phyloP scores from a whole-genome alignment of 2,329 filamentous ascomycete genomes.

The Orbilia quercus region DNA sequence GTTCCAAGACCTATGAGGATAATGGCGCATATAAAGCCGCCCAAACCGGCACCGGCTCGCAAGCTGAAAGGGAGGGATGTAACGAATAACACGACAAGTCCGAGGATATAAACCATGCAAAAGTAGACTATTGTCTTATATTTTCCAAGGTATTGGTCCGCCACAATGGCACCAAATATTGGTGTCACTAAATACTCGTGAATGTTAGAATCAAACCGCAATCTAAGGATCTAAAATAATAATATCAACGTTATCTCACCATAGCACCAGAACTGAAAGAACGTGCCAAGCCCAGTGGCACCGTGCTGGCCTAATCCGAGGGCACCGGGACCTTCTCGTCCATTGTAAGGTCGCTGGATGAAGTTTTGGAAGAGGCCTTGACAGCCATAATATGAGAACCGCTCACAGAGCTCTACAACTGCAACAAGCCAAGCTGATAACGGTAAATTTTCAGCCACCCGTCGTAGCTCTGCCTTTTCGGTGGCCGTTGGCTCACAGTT shows the following conservation, averaged over 20 bases:
- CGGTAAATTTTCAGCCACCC: slow-evolving; percentile 69
- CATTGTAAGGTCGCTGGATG: slow-evolving; percentile 59
- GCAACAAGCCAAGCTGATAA: slow-evolving; percentile 70
- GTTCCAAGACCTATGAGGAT: slow-evolving; percentile 75
- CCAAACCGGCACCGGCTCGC: slow-evolving; percentile 67
- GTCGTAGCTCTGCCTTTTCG: slow-evolving; percentile 67
- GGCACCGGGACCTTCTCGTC: slow-evolving; percentile 65
- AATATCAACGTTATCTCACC: slow-evolving; percentile 69
- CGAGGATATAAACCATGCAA: slow-evolving; percentile 70
- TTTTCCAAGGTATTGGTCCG: slow-evolving; percentile 72
- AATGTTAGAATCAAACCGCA: slow-evolving; percentile 68
- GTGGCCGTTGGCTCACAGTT: slow-evolving; percentile 69
- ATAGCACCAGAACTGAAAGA: slow-evolving; percentile 69
- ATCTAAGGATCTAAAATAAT: slow-evolving; percentile 70
- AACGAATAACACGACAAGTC: slow-evolving; percentile 68
- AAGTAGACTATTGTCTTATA: slow-evolving; percentile 72
- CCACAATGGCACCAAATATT: slow-evolving; percentile 69
- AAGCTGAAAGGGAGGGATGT: slow-evolving; percentile 69
- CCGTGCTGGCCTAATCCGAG: slow-evolving; percentile 69
- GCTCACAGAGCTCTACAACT: slow-evolving; percentile 69
- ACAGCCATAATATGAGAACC: slow-evolving; percentile 71
- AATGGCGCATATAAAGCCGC: slow-evolving; percentile 69
- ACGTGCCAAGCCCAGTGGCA: slow-evolving; percentile 69
- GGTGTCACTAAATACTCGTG: slow-evolving; percentile 67
- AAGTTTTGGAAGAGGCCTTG: slow-evolving; percentile 67